These are phyloP conservation scores for Yamadazyma sp. DNA, from an alignment of 805 yeast genomes.

Conservation along the genomic window DNA sequence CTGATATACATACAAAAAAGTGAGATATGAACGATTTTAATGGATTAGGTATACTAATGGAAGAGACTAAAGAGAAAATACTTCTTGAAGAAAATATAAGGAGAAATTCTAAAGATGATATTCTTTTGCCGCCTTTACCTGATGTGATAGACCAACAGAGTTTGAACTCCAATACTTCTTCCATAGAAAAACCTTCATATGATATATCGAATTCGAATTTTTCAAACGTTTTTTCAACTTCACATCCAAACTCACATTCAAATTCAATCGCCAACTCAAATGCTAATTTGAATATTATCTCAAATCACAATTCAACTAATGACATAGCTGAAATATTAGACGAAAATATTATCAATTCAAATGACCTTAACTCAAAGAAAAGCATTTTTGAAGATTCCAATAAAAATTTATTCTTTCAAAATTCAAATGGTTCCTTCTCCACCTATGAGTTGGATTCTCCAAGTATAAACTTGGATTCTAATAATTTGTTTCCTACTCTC, in stretches of 20 bases:
- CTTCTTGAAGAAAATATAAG: background rate
- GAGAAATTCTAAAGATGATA: conserved; percentile 13
- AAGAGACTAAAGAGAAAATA: conserved; percentile 20
- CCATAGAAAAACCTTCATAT: too few species aligned
- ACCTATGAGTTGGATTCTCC: conserved; percentile 25
- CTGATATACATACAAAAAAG: background rate
- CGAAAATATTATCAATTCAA: too few species aligned
- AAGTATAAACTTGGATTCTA: conserved; percentile 20
- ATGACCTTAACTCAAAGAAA: too few species aligned
- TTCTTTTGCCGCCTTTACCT: conserved; percentile 29
- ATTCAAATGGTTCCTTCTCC: conserved; percentile 12
- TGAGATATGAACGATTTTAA: conserved; percentile 7
- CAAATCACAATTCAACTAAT: too few species aligned
- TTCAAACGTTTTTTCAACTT: too few species aligned
- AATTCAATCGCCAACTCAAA: too few species aligned
- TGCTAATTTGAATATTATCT: too few species aligned
- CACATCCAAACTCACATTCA: too few species aligned
- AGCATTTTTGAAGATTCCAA: too few species aligned
- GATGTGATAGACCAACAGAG: conserved; percentile 13
- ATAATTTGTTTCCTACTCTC: conserved; percentile 11
- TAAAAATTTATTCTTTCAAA: conserved; percentile 9
- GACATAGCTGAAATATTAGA: too few species aligned
- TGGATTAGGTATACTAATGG: conserved; percentile 33
- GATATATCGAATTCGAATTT: too few species aligned
- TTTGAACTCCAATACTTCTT: conserved; percentile 1